These are phyloP conservation scores for Dalbergia oliveri DNA, from an alignment of 306 rosid species.

Conservation along the genomic window DNA sequence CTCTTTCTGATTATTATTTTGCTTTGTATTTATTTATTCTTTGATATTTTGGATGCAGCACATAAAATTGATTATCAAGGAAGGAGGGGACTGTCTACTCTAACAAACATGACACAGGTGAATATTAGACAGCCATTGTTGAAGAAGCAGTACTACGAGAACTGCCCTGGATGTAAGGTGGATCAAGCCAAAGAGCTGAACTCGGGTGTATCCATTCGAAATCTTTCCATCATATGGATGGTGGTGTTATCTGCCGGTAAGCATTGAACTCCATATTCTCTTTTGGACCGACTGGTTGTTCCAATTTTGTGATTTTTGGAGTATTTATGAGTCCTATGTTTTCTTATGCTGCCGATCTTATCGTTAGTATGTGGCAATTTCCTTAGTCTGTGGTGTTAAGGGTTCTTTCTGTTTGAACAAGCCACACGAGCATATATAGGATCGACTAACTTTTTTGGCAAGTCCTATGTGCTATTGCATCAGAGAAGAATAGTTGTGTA, in stretches of 20 bases:
- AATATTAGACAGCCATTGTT: constrained; percentile 48
- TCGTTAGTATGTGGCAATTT: background rate
- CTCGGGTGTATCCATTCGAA: constrained; percentile 53
- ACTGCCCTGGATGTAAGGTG: constrained; percentile 79
- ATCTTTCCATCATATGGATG: constrained; percentile 55
- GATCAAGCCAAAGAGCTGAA: constrained; percentile 56
- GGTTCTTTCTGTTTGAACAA: background rate
- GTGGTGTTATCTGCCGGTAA: constrained; percentile 64
- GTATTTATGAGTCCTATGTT: background rate
- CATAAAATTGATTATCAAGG: background rate
- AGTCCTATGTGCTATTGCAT: background rate
- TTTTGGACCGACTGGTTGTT: background rate
- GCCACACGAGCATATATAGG: background rate
- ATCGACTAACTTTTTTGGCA: too few species aligned
- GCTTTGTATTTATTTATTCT: background rate
- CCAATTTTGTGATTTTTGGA: background rate
- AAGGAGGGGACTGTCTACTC: too few species aligned
- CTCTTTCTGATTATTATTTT: background rate
- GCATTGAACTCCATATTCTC: background rate
- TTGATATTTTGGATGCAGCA: background rate
- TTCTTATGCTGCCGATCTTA: background rate
- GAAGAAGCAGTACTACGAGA: constrained; percentile 56
- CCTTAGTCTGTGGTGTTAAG: background rate
- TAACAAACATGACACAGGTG: constrained; percentile 49
- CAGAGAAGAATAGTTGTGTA: background rate